Conservation (phyloP, 768 basidiomycete species). For the Cantharellus cinnabarinus region DNA sequence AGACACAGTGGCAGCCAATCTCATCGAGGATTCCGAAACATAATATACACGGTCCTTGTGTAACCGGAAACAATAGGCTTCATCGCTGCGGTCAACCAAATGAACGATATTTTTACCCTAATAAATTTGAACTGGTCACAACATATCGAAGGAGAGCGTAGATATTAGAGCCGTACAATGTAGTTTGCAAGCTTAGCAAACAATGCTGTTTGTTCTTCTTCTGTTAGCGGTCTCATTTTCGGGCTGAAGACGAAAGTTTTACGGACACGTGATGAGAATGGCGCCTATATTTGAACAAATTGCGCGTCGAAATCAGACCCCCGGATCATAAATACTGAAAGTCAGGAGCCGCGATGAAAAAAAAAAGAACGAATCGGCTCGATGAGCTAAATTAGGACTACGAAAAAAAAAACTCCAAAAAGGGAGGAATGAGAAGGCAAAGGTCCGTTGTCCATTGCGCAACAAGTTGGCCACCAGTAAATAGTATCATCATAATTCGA, state of each 20-base stretch:
- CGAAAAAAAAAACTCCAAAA: too few species aligned
- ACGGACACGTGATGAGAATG: too few species aligned
- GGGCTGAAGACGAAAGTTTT: neutral
- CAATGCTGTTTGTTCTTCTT: slow-evolving; percentile 90
- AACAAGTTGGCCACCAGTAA: too few species aligned
- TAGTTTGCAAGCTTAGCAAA: slow-evolving; percentile 97
- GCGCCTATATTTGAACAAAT: too few species aligned
- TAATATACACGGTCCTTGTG: slow-evolving; percentile 93
- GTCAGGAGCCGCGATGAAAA: too few species aligned
- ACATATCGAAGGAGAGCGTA: neutral
- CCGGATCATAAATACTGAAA: too few species aligned
- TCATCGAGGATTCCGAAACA: slow-evolving; percentile 88
- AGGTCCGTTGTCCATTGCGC: too few species aligned
- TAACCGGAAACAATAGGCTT: slow-evolving; percentile 86
- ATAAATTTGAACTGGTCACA: neutral
- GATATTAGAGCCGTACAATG: slow-evolving; percentile 35
- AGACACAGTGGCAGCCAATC: slow-evolving; percentile 77
- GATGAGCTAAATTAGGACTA: too few species aligned
- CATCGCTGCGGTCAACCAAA: slow-evolving; percentile 83
- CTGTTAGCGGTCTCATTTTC: slow-evolving; percentile 82
- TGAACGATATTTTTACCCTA: slow-evolving; percentile 94
- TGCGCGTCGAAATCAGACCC: too few species aligned
- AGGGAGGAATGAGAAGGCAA: too few species aligned
- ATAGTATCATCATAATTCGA: too few species aligned
- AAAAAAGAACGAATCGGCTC: too few species aligned